A percentile compares a stretch with the other conserved stretches of the same genome.
Evolutionary conservation across 345 rosid genomes (phyloP).

Genomic region (Dipteronia sinensis): DNA sequence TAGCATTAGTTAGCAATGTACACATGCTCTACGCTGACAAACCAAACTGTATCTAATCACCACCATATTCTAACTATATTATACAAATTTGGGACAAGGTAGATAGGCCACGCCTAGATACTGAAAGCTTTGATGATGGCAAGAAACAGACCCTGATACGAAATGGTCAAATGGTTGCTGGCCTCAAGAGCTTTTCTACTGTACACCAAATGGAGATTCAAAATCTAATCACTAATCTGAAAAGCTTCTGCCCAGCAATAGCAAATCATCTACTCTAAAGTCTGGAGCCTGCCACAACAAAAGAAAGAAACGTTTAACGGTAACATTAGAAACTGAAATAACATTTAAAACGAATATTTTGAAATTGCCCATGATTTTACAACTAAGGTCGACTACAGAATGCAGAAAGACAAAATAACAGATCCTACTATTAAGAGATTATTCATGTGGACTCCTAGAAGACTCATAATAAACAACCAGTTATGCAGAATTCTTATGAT

Average conservation of each 20-base stretch:
- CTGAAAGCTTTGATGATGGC: constrained; percentile 13
- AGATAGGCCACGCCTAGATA: constrained; percentile 19
- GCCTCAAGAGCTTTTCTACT: constrained; percentile 26
- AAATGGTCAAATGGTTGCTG: constrained; percentile 5
- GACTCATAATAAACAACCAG: no score
- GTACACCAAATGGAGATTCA: constrained; percentile 36
- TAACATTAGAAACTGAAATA: not conserved
- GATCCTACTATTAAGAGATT: not conserved
- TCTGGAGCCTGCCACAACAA: constrained; percentile 26
- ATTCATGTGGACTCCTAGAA: not conserved
- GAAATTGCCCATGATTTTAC: not conserved
- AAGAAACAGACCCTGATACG: constrained; percentile 18
- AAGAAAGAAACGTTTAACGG: not conserved
- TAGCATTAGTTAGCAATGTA: constrained; percentile 50
- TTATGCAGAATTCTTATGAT: no score
- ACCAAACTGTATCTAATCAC: constrained; percentile 36
- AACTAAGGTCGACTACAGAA: not conserved
- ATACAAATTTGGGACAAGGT: constrained; percentile 38
- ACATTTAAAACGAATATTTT: not conserved
- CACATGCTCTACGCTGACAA: constrained; percentile 35
- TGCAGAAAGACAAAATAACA: not conserved
- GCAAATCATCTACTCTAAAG: constrained; percentile 34
- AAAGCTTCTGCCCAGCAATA: constrained; percentile 23
- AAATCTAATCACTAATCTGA: constrained; percentile 15
- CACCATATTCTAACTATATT: constrained; percentile 34